phyloP scores from a whole-genome alignment of 2,329 filamentous ascomycete genomes.

The Claviceps spartinae region DNA sequence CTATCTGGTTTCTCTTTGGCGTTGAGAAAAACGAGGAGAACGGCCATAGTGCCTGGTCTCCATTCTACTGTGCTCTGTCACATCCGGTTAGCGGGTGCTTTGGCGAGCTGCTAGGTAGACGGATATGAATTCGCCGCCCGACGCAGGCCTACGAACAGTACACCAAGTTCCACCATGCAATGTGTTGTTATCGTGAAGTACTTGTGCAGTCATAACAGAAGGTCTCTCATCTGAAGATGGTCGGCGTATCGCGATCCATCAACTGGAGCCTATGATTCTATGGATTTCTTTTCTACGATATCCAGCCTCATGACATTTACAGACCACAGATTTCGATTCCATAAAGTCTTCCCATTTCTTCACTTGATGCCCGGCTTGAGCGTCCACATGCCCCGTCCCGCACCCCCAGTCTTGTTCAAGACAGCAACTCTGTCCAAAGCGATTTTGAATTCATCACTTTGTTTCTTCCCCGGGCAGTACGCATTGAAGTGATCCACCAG shows the following conservation, averaged over 20 bases:
- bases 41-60: conserved; percentile 53
- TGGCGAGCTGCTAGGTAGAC: conserved; percentile 22
- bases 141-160: conserved; percentile 29
- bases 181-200: conserved; percentile 1
- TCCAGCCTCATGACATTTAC: neutral
- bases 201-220: neutral
- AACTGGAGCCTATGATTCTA: neutral
- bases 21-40: conserved; percentile 62
- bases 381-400: conserved; percentile 40
- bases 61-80: conserved; percentile 38
- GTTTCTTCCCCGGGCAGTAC: conserved; percentile 50
- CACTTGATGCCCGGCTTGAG: conserved; percentile 25
- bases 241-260: neutral
- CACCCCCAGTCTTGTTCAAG: conserved; percentile 45
- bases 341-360: neutral
- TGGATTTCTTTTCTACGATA: neutral
- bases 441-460: conserved; percentile 68
- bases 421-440: conserved; percentile 66
- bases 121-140: conserved; percentile 30
- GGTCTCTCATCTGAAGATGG: neutral
- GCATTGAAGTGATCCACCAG: conserved; percentile 82
- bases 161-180: conserved; percentile 15
- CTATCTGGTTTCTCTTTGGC: conserved; percentile 43
- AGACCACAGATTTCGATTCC: neutral
- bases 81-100: conserved; percentile 11